phyloP scores from a whole-genome alignment of 2,329 filamentous ascomycete genomes.

The Alternaria sp. region DNA sequence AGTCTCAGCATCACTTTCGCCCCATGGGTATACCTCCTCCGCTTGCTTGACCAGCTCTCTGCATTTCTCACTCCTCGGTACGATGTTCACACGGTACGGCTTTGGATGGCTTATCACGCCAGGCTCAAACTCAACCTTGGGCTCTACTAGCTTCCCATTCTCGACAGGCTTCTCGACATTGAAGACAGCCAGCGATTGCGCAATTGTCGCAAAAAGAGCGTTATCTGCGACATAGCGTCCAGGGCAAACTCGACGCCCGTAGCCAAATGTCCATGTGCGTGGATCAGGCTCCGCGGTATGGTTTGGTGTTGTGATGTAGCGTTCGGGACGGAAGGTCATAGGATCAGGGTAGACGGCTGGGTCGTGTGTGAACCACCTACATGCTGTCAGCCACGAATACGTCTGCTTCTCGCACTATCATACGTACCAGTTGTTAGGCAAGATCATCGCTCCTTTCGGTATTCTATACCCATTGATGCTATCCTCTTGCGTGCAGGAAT shows the following conservation, averaged over 20 bases:
- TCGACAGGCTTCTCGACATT: slow-evolving; percentile 49
- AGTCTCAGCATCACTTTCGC: slow-evolving; percentile 47
- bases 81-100: slow-evolving; percentile 45
- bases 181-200: slow-evolving; percentile 57
- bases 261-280: slow-evolving; percentile 47
- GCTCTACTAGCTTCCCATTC: slow-evolving; percentile 49
- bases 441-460: slow-evolving; percentile 49
- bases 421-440: slow-evolving; percentile 51
- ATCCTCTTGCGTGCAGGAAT: slow-evolving; percentile 44
- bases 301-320: slow-evolving; percentile 47
- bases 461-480: slow-evolving; percentile 50
- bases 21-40: slow-evolving; percentile 49
- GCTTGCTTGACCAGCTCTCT: slow-evolving; percentile 41
- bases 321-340: slow-evolving; percentile 53
- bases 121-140: slow-evolving; percentile 44
- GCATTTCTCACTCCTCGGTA: slow-evolving; percentile 44
- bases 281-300: slow-evolving; percentile 51
- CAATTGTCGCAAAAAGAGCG: slow-evolving; percentile 52
- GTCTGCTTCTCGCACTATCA: no score
- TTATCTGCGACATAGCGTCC: slow-evolving; percentile 52
- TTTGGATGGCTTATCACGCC: slow-evolving; percentile 51
- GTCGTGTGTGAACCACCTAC: slow-evolving; percentile 53
- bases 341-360: slow-evolving; percentile 48
- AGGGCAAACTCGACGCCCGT: slow-evolving; percentile 54
- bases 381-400: background rate